A percentile compares a stretch with the other conserved stretches of the same genome.
These are phyloP conservation scores for Stereum hirsutum DNA, from an alignment of 1,284 basidiomycete species.

Conservation along the genomic window DNA sequence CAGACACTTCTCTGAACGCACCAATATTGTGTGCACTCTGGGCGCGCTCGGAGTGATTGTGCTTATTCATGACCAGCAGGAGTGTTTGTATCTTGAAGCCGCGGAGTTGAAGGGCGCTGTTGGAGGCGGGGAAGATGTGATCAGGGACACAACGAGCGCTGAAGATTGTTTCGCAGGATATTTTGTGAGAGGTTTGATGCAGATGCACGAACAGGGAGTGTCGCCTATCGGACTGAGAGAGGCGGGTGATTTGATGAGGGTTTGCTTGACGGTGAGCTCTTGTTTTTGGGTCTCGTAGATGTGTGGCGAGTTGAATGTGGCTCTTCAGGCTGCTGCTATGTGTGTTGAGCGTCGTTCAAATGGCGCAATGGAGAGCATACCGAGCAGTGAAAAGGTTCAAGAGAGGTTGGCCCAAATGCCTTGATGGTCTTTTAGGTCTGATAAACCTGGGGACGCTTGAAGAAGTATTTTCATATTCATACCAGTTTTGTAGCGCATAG, in stretches of 20 bases:
- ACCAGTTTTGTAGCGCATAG: no score
- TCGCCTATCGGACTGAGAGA: conserved; percentile 6
- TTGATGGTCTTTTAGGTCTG: no score
- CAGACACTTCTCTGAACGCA: conserved; percentile 8
- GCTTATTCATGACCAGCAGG: conserved; percentile 11
- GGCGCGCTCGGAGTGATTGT: conserved; percentile 40
- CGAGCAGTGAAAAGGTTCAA: conserved; percentile 13
- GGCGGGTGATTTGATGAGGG: neutral
- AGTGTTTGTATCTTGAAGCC: conserved; percentile 34
- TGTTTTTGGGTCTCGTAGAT: no score
- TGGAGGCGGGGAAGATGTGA: no score
- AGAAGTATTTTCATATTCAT: no score
- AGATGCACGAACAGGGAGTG: conserved; percentile 12
- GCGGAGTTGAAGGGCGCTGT: conserved; percentile 28
- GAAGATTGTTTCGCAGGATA: conserved; percentile 55
- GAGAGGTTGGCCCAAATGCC: conserved; percentile 4
- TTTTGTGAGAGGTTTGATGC: conserved; percentile 45
- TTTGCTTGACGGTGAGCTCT: neutral
- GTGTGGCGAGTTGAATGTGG: neutral
- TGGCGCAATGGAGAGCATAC: conserved; percentile 49
- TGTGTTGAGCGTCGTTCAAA: conserved; percentile 45
- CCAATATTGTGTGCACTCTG: conserved; percentile 44
- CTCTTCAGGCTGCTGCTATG: conserved; percentile 40
- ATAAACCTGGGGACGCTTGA: no score
- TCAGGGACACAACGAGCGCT: conserved; percentile 50